phyloP scores from a whole-genome alignment of 768 basidiomycete genomes.

The Russula emetica region DNA sequence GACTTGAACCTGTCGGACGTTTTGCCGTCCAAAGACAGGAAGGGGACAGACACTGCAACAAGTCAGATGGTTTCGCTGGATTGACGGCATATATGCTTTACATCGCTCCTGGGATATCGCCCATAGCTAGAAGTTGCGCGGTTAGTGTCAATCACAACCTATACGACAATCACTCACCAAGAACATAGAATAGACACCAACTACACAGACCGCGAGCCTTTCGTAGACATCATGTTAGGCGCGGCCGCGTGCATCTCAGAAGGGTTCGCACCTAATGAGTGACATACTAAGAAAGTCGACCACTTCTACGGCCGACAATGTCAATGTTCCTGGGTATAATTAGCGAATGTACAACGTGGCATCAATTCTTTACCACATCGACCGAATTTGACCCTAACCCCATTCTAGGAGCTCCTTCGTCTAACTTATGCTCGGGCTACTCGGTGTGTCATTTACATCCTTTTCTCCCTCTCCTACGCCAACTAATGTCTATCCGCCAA shows the following conservation, averaged over 20 bases:
- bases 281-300: conserved; percentile 8
- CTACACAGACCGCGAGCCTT: conserved; percentile 26
- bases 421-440: no score
- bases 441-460: neutral
- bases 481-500: conserved; percentile 7
- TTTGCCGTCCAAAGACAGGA: conserved; percentile 60
- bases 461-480: neutral
- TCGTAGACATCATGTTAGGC: neutral
- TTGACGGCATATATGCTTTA: conserved; percentile 37
- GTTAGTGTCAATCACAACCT: neutral
- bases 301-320: conserved; percentile 9
- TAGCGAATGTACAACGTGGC: conserved; percentile 12
- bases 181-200: conserved; percentile 29
- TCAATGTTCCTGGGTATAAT: neutral
- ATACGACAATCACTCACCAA: conserved; percentile 18
- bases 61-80: conserved; percentile 3
- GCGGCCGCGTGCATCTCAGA: neutral
- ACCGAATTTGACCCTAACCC: conserved; percentile 12
- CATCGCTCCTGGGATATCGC: conserved; percentile 92
- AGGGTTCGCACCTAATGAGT: conserved; percentile 14
- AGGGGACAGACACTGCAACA: conserved; percentile 73
- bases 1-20: conserved; percentile 76
- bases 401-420: neutral
- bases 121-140: conserved; percentile 57
- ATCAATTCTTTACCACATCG: neutral